These are phyloP conservation scores for Suillus sp. DNA, from an alignment of 768 basidiomycete species.

Conservation along the genomic window DNA sequence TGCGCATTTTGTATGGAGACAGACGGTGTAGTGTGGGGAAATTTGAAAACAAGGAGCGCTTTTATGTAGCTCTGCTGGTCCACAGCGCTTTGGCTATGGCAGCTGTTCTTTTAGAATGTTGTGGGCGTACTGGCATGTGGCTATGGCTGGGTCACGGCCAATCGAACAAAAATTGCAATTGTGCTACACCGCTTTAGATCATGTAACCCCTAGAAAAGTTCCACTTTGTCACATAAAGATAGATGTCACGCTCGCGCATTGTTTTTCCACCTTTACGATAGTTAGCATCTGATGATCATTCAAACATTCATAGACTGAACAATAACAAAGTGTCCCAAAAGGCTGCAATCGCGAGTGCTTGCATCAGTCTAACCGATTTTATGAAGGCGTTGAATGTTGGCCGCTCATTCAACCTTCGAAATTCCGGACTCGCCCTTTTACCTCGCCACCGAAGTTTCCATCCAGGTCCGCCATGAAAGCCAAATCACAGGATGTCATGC, in stretches of 20 bases:
- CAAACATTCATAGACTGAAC: conserved; percentile 26
- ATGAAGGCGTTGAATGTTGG: conserved; percentile 26
- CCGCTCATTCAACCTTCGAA: too few species aligned
- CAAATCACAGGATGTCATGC: conserved; percentile 20
- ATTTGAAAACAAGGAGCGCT: too few species aligned
- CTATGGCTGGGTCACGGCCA: background rate
- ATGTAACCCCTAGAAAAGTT: too few species aligned
- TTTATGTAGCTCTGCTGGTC: background rate
- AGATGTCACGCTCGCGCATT: too few species aligned
- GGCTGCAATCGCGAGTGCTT: conserved; percentile 27
- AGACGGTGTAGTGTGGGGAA: background rate
- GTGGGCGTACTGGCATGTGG: background rate
- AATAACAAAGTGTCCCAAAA: conserved; percentile 31
- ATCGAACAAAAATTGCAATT: background rate
- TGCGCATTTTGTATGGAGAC: conserved; percentile 18
- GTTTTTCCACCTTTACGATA: too few species aligned
- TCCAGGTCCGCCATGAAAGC: conserved; percentile 21
- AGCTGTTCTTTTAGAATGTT: background rate
- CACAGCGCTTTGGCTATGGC: background rate
- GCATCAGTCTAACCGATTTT: conserved; percentile 26
- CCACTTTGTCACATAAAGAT: too few species aligned
- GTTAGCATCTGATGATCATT: background rate
- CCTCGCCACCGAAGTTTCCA: conserved; percentile 24
- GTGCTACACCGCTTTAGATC: background rate
- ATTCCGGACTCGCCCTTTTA: background rate